phyloP scores from a whole-genome alignment of 164 flowering plant genomes.

The Berberis thunbergii region DNA sequence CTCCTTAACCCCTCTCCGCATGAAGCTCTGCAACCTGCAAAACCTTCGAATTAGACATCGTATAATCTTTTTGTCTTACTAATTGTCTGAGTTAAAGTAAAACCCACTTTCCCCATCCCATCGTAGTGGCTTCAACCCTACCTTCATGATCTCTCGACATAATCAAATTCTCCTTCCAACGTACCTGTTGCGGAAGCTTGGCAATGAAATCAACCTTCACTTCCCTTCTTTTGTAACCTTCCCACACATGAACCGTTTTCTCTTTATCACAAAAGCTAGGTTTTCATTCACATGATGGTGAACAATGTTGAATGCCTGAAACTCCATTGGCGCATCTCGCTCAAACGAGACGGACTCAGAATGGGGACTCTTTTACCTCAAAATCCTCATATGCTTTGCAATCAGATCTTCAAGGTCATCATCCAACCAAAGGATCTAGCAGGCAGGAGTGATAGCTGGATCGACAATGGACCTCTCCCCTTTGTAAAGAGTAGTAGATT shows the following conservation, averaged over 20 bases:
- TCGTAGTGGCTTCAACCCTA: conserved; percentile 23
- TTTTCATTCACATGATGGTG: conserved; percentile 77
- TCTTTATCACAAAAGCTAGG: conserved; percentile 73
- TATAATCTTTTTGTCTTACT: conserved; percentile 69
- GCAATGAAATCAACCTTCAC: conserved; percentile 81
- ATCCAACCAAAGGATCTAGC: too few species aligned
- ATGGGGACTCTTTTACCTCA: too few species aligned
- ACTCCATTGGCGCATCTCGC: too few species aligned
- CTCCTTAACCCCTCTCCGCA: conserved; percentile 74
- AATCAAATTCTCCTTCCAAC: conserved; percentile 39
- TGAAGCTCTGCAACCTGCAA: conserved; percentile 78
- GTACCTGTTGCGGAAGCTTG: conserved; percentile 90
- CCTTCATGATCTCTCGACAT: conserved; percentile 56
- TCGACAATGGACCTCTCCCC: conserved; percentile 48
- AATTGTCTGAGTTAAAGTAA: conserved; percentile 60
- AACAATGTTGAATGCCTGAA: conserved; percentile 14
- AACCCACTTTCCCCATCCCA: conserved; percentile 25
- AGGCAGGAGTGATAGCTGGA: conserved; percentile 12
- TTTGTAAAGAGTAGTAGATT: conserved; percentile 57
- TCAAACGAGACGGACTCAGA: too few species aligned
- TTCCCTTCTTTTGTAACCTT: conserved; percentile 48
- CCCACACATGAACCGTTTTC: conserved; percentile 94
- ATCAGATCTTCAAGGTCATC: too few species aligned
- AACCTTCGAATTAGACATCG: conserved; percentile 64
- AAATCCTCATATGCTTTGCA: too few species aligned